Conservation (phyloP, 2,329 filamentous ascomycete species). For the Fusarium vanettenii region DNA sequence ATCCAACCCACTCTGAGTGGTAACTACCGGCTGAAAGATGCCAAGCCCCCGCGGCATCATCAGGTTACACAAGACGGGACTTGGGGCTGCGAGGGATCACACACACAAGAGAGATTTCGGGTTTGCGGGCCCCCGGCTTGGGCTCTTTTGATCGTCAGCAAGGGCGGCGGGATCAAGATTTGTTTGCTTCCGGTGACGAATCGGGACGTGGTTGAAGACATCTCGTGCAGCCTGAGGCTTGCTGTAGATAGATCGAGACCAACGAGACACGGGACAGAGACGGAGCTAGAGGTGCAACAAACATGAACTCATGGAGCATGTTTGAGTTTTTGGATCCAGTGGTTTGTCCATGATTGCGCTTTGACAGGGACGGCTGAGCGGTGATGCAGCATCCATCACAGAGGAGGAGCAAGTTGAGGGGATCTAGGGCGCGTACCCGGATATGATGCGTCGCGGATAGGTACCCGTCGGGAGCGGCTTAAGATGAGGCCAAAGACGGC, state of each 20-base stretch:
- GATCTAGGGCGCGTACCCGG: not conserved
- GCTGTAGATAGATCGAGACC: not conserved
- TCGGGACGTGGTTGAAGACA: not conserved
- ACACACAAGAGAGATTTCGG: constrained; percentile 14
- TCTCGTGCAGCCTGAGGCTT: not conserved
- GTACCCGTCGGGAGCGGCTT: not conserved
- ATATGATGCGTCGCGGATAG: not conserved
- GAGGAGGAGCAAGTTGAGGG: not conserved
- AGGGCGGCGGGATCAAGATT: constrained; percentile 4
- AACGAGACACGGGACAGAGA: not conserved
- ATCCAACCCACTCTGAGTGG: not conserved
- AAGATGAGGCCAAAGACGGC: not conserved
- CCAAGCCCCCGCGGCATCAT: constrained; percentile 11
- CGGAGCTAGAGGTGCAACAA: not conserved
- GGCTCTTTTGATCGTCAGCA: constrained; percentile 3
- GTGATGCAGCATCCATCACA: not conserved
- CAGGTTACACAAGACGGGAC: constrained; percentile 31
- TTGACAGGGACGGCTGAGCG: not conserved
- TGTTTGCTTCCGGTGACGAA: constrained; percentile 6
- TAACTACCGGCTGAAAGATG: not conserved
- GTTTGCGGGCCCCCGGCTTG: constrained; percentile 14
- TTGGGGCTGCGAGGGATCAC: constrained; percentile 31
- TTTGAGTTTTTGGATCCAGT: not conserved
- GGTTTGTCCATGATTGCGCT: not conserved
- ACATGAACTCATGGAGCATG: not conserved